Evolutionary conservation across 176 grass and related monocot genomes (phyloP), one percentile per base, ranked within the genome.

Genomic region (Phragmites australis): DNA sequence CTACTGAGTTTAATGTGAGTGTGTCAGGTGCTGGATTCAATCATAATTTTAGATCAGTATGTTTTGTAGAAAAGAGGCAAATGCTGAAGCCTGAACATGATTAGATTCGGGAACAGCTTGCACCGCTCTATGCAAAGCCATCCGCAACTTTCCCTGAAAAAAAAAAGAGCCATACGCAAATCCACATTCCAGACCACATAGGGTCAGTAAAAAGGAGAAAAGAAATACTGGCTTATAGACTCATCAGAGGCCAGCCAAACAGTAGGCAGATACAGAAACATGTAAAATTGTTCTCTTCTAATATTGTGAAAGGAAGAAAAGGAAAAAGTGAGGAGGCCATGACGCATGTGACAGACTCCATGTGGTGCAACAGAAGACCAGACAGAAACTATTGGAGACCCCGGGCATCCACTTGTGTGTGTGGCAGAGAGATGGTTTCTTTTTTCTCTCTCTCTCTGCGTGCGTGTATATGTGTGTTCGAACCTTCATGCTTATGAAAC

Each of bases 401-500:
- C 74, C 50, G 29, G 60, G 55, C 19, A 44, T 53, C 6, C 25
- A 21, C 21, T 21, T 41, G 68, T 21, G 6, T 53, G 13, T 37
- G 22, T 10, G n/a, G 2, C 46, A 53, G 68, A 15, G 68, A 23
- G 27, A 10, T 62, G 9, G 21, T 31, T 32, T 63, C 59, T 13
- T 25, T 1, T 61, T 26, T 11, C 13, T 61, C 13, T 31, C 31
- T 61, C 26, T 31, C n/a, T 5, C 57, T 31, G 26, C 21, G 9
- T 75, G 52, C 64, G 59, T 44, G 44, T 83, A 25, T 72, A 39
- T 88, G 65, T 68, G 68, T 60, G 52, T 70, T 79, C 86, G 86
- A 92, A 91, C 69, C 75, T 91, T 90, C 88, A 90, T 90, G 82
- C 78, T 73, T 57, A 79, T 88, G 86, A 88, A 53, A 43, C 43